These are phyloP conservation scores for Hibiscus tridactylites DNA, from an alignment of 345 rosid species.

Conservation along the genomic window DNA sequence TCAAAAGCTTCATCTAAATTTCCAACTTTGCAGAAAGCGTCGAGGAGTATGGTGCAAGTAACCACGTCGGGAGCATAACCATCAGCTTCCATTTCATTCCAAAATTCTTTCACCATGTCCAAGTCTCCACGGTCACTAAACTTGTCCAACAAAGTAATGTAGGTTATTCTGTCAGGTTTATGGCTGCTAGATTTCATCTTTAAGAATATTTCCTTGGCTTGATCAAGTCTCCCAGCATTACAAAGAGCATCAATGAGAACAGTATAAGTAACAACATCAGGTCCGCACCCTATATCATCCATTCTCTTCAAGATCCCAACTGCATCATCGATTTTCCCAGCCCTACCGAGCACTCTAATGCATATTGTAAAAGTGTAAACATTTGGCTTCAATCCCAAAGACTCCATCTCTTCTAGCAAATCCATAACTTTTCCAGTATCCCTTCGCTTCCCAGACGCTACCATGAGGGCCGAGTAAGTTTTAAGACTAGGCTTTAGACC, in stretches of 20 bases:
- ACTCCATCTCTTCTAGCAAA: slow-evolving; percentile 76
- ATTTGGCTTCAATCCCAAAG: slow-evolving; percentile 74
- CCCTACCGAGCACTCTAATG: slow-evolving; percentile 76
- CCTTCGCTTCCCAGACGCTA: slow-evolving; percentile 79
- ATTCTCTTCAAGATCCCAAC: slow-evolving; percentile 56
- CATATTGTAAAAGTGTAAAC: slow-evolving; percentile 89
- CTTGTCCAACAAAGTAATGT: slow-evolving; percentile 72
- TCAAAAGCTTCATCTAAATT: slow-evolving; percentile 55
- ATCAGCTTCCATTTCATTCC: slow-evolving; percentile 81
- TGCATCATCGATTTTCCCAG: slow-evolving; percentile 70
- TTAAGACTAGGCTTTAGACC: slow-evolving; percentile 87
- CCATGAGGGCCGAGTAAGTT: slow-evolving; percentile 93
- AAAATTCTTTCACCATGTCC: slow-evolving; percentile 58
- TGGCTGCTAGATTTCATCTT: slow-evolving; percentile 74
- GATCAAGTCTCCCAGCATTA: slow-evolving; percentile 53
- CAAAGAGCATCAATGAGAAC: slow-evolving; percentile 87
- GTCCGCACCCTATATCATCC: slow-evolving; percentile 83
- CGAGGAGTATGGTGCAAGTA: slow-evolving; percentile 64
- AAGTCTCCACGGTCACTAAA: slow-evolving; percentile 63
- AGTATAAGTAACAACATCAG: slow-evolving; percentile 82
- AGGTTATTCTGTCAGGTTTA: slow-evolving; percentile 73
- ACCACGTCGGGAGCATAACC: slow-evolving; percentile 79
- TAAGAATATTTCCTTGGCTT: slow-evolving; percentile 52
- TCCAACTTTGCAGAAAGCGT: slow-evolving; percentile 64
- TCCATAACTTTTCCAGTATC: slow-evolving; percentile 54